These are phyloP conservation scores for Pyrenopolyporus hunteri DNA, from an alignment of 495 filamentous ascomycete species.

Conservation along the genomic window DNA sequence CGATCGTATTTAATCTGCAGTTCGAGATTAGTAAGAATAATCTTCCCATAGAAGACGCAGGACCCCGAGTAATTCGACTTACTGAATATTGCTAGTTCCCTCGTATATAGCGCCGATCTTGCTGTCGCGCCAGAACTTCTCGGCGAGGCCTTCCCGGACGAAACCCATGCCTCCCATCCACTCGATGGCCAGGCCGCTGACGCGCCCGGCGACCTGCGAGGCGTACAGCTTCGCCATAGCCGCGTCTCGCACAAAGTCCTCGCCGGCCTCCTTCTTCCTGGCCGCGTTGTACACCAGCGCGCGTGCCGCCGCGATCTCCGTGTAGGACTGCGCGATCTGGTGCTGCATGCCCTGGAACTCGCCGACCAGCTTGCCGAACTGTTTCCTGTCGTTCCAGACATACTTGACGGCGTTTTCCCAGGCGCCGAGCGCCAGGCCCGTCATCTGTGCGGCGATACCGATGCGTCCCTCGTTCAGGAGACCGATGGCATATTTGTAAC, in stretches of 20 bases:
- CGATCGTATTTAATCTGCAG: conserved; percentile 90
- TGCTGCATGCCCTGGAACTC: conserved; percentile 99
- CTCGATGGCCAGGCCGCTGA: conserved; percentile 86
- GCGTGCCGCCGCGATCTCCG: conserved; percentile 88
- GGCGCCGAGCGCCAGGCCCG: conserved; percentile 89
- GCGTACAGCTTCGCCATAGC: conserved; percentile 98
- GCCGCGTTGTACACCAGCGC: conserved; percentile 96
- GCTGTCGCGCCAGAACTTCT: conserved; percentile 97
- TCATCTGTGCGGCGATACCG: conserved; percentile 99
- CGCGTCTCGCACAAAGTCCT: conserved; percentile 92
- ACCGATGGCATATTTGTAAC: conserved; percentile 97
- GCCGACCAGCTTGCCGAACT: conserved; percentile 92
- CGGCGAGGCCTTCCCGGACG: conserved; percentile 92
- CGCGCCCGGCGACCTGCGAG: conserved; percentile 88
- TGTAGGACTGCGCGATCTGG: conserved; percentile 95
- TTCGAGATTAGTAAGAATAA: conserved; percentile 56
- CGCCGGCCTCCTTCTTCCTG: conserved; percentile 95
- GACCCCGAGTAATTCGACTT: conserved; percentile 26
- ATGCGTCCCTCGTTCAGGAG: conserved; percentile 98
- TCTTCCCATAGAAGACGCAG: not conserved
- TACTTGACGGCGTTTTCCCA: conserved; percentile 94
- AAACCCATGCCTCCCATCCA: conserved; percentile 99
- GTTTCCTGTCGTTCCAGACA: conserved; percentile 96
- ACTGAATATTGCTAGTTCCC: conserved; percentile 77
- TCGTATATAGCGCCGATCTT: conserved; percentile 99